These are phyloP conservation scores for Coemansia sp. DNA, from an alignment of 192 early-diverging fungal genomes.

Conservation along the genomic window DNA sequence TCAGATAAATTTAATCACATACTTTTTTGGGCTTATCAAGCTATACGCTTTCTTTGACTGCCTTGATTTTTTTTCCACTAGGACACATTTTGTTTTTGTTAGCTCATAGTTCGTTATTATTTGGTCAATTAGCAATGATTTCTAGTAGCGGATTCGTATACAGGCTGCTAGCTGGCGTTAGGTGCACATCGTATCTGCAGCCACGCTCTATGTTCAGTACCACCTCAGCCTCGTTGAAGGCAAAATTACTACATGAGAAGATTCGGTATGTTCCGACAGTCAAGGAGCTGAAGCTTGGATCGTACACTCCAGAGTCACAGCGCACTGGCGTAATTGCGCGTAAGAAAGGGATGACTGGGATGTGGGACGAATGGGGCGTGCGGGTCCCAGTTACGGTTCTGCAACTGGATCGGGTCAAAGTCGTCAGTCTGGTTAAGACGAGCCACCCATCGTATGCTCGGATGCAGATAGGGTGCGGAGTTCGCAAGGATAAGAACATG, in stretches of 20 bases:
- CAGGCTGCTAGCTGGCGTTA: neutral
- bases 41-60: neutral
- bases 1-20: too few relatives aligned
- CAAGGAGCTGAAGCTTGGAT: constrained; percentile 32
- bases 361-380: constrained; percentile 94
- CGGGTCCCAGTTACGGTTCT: constrained; percentile 87
- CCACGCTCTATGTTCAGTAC: constrained; percentile 27
- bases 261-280: constrained; percentile 36
- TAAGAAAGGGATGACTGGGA: constrained; percentile 94
- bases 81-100: neutral
- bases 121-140: constrained; percentile 20
- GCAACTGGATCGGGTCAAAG: constrained; percentile 73
- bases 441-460: constrained; percentile 38
- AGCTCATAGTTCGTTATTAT: neutral
- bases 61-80: neutral
- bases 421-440: constrained; percentile 61
- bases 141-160: constrained; percentile 4
- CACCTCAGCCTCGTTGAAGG: constrained; percentile 13
- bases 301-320: constrained; percentile 57
- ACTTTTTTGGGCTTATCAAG: too few relatives aligned
- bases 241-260: constrained; percentile 49
- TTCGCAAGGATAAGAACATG: constrained; percentile 63
- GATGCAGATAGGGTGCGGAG: constrained; percentile 71
- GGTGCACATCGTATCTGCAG: neutral
- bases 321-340: constrained; percentile 81